Evolutionary conservation across 495 filamentous ascomycete species (phyloP).

Genomic region (Trichoderma reesei): DNA sequence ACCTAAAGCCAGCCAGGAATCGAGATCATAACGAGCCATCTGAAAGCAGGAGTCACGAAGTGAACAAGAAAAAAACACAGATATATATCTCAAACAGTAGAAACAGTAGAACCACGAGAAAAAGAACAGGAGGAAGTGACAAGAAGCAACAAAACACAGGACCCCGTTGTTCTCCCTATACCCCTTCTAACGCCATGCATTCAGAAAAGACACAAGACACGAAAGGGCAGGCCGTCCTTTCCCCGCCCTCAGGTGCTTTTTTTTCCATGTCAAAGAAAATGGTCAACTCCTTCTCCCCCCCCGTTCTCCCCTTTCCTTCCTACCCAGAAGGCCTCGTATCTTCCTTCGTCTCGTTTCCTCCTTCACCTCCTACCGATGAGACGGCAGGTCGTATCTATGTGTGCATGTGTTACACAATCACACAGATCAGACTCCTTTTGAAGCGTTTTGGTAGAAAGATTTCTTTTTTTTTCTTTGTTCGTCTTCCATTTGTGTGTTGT

Average conservation of each 20-base stretch:
- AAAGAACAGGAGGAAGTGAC: background rate
- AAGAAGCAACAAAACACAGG: constrained; percentile 14
- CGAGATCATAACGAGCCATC: too few species aligned
- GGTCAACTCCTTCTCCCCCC: too few species aligned
- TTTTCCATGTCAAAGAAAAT: too few species aligned
- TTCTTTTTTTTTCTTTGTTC: too few species aligned
- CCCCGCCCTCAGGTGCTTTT: too few species aligned
- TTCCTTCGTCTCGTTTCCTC: background rate
- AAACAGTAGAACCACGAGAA: too few species aligned
- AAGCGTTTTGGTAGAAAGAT: background rate
- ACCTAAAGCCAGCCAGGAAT: too few species aligned
- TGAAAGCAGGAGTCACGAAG: too few species aligned
- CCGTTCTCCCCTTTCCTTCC: constrained; percentile 12
- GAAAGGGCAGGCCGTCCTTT: too few species aligned
- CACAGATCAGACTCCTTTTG: background rate
- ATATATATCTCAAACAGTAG: too few species aligned
- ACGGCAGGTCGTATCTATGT: background rate
- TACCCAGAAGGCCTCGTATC: background rate
- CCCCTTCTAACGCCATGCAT: constrained; percentile 5
- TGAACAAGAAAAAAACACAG: background rate
- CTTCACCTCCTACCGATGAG: background rate
- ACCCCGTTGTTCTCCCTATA: background rate
- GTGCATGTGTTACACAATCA: background rate
- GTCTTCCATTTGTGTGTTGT: background rate
- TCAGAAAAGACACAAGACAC: too few species aligned